These are phyloP conservation scores for Lactarius evosmus DNA, from an alignment of 768 basidiomycete species.

Conservation along the genomic window DNA sequence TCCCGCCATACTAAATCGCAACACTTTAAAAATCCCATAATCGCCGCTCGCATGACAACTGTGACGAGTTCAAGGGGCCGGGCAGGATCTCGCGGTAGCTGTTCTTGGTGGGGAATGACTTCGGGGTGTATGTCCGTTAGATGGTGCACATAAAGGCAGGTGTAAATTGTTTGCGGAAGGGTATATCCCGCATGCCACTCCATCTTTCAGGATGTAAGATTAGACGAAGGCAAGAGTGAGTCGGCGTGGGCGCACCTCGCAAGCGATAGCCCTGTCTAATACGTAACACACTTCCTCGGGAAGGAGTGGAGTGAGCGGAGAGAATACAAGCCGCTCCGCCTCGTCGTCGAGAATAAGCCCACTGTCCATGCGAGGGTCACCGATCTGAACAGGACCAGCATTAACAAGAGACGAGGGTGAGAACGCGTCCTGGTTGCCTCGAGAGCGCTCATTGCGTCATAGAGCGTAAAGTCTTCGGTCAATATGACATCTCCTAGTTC, in stretches of 20 bases:
- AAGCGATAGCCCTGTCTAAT: constrained; percentile 70
- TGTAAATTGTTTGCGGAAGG: constrained; percentile 84
- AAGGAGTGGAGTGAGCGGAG: constrained; percentile 59
- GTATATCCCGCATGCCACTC: constrained; percentile 84
- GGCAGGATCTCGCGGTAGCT: constrained; percentile 36
- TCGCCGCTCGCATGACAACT: constrained; percentile 61
- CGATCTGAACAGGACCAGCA: constrained; percentile 53
- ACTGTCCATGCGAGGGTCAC: constrained; percentile 86
- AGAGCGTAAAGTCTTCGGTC: constrained; percentile 65
- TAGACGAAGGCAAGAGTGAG: constrained; percentile 20
- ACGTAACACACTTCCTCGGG: constrained; percentile 89
- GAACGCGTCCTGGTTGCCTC: constrained; percentile 51
- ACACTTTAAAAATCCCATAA: constrained; percentile 71
- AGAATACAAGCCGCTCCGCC: constrained; percentile 49
- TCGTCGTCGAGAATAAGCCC: constrained; percentile 50
- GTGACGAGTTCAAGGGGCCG: constrained; percentile 64
- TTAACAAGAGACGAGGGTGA: constrained; percentile 23
- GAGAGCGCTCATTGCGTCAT: constrained; percentile 93
- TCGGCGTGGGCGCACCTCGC: constrained; percentile 56
- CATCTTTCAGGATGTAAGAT: constrained; percentile 50
- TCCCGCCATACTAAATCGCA: constrained; percentile 83
- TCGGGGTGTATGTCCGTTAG: constrained; percentile 60
- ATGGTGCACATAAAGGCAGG: constrained; percentile 68
- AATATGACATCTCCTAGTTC: constrained; percentile 59
- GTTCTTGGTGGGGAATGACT: constrained; percentile 34